Evolutionary conservation across 306 rosid species (phyloP).

Genomic region (Cyamopsis tetragonoloba): DNA sequence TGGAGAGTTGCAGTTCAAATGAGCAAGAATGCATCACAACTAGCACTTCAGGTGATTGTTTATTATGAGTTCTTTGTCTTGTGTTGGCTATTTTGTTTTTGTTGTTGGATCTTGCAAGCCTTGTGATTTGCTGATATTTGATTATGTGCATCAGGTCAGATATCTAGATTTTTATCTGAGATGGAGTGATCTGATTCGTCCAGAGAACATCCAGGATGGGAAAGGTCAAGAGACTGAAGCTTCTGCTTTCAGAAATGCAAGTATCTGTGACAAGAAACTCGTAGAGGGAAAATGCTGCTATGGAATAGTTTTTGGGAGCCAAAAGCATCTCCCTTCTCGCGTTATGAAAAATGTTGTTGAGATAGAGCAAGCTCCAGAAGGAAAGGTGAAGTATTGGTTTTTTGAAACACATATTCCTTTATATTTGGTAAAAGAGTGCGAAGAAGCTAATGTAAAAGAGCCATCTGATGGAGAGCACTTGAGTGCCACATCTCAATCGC

Average conservation of each 20-base stretch:
- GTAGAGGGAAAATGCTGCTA: slow-evolving; percentile 53
- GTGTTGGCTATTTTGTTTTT: slow-evolving; percentile 9
- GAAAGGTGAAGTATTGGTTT: slow-evolving; percentile 79
- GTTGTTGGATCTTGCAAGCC: slow-evolving; percentile 24
- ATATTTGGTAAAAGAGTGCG: slow-evolving; percentile 81
- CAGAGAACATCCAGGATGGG: slow-evolving; percentile 73
- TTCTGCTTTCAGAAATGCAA: slow-evolving; percentile 88
- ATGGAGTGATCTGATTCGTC: slow-evolving; percentile 94
- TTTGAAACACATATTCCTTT: slow-evolving; percentile 75
- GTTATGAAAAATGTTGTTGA: slow-evolving; percentile 79
- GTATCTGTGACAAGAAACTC: slow-evolving; percentile 57
- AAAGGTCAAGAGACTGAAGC: slow-evolving; percentile 89
- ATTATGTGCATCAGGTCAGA: slow-evolving; percentile 74
- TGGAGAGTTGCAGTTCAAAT: slow-evolving; percentile 93
- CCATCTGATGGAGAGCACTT: slow-evolving; percentile 39
- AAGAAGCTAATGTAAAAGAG: slow-evolving; percentile 42
- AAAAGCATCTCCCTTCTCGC: slow-evolving; percentile 94
- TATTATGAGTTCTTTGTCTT: slow-evolving; percentile 15
- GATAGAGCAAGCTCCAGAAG: slow-evolving; percentile 54
- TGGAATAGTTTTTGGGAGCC: slow-evolving; percentile 78
- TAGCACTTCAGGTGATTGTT: slow-evolving; percentile 78
- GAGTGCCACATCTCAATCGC: slow-evolving; percentile 40
- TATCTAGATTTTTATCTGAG: slow-evolving; percentile 75
- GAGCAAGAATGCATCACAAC: slow-evolving; percentile 85
- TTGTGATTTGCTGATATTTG: slow-evolving; percentile 11